Evolutionary conservation across 768 basidiomycete species (phyloP).

Genomic region (Suillus bovinus): DNA sequence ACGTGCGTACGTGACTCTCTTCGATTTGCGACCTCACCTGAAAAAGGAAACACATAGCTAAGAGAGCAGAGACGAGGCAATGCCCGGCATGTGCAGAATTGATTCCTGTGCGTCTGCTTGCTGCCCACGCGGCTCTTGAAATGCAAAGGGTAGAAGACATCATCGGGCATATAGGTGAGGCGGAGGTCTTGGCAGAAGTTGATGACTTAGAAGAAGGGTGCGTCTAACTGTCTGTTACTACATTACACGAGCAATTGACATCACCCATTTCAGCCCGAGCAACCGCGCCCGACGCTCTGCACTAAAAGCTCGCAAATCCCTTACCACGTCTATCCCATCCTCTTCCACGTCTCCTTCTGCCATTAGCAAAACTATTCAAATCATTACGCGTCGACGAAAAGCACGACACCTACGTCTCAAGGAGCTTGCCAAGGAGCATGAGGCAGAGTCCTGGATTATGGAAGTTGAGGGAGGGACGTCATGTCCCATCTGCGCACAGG

Average conservation of each 20-base stretch:
- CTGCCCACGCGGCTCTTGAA: slow-evolving; percentile 64
- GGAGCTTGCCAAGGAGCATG: slow-evolving; percentile 65
- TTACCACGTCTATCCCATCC: slow-evolving; percentile 27
- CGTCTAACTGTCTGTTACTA: slow-evolving; percentile 22
- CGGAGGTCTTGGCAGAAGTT: slow-evolving; percentile 48
- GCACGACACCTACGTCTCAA: slow-evolving; percentile 66
- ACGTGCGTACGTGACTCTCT: slow-evolving; percentile 36
- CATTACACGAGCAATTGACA: slow-evolving; percentile 37
- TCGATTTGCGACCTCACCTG: neutral
- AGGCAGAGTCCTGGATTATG: slow-evolving; percentile 36
- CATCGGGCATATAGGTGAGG: slow-evolving; percentile 60
- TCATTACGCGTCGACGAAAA: slow-evolving; percentile 70
- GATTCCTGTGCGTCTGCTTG: slow-evolving; percentile 73
- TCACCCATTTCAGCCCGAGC: slow-evolving; percentile 27
- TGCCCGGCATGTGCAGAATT: slow-evolving; percentile 76
- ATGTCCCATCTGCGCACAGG: slow-evolving; percentile 71
- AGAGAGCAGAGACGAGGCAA: slow-evolving; percentile 69
- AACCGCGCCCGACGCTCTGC: slow-evolving; percentile 42
- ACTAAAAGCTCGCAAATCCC: slow-evolving; percentile 41
- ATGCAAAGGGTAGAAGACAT: slow-evolving; percentile 69
- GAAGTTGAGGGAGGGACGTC: slow-evolving; percentile 41
- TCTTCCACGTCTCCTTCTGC: slow-evolving; percentile 30
- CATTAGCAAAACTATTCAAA: slow-evolving; percentile 55
- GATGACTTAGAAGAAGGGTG: slow-evolving; percentile 59
- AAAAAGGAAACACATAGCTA: slow-evolving; percentile 42